These are phyloP conservation scores for Verticillium nubilum DNA, from an alignment of 2,329 filamentous ascomycete species.

Conservation along the genomic window DNA sequence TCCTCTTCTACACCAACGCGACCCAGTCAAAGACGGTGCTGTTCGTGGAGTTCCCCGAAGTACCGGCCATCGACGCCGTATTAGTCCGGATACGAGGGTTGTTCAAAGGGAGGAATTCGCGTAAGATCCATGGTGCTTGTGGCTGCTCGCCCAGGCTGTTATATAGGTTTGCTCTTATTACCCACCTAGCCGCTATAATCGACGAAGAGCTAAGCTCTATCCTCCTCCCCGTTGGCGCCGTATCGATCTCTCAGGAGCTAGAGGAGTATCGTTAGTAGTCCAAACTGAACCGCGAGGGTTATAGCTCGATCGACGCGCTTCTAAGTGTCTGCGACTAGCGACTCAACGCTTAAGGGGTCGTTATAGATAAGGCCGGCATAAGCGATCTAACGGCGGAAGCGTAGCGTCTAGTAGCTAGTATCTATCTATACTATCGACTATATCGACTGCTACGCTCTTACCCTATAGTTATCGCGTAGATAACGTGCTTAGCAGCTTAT, in stretches of 20 bases:
- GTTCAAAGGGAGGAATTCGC: constrained; percentile 20
- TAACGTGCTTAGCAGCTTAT: constrained; percentile 28
- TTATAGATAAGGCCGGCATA: no score
- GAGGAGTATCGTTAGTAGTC: constrained; percentile 7
- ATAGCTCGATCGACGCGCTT: not conserved
- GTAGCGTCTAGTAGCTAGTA: no score
- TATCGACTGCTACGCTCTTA: no score
- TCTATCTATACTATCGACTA: no score
- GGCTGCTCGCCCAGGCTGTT: constrained; percentile 34
- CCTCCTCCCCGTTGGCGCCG: constrained; percentile 24
- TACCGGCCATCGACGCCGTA: constrained; percentile 2
- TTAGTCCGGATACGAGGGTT: not conserved
- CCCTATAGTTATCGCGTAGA: no score
- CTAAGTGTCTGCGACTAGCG: not conserved
- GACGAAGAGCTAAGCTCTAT: constrained; percentile 25
- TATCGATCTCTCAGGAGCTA: constrained; percentile 20
- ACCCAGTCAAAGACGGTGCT: constrained; percentile 1
- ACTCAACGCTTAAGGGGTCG: not conserved
- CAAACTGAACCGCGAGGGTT: not conserved
- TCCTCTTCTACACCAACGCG: constrained; percentile 7
- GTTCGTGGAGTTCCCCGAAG: constrained; percentile 11
- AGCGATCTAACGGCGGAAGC: no score
- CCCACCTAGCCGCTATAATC: constrained; percentile 27
- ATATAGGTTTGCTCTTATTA: constrained; percentile 30
- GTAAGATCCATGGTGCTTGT: constrained; percentile 33